A percentile compares a stretch with the other conserved stretches of the same genome.
phyloP scores from a whole-genome alignment of 139 green algal species.

The Picochlorum costavermella region DNA sequence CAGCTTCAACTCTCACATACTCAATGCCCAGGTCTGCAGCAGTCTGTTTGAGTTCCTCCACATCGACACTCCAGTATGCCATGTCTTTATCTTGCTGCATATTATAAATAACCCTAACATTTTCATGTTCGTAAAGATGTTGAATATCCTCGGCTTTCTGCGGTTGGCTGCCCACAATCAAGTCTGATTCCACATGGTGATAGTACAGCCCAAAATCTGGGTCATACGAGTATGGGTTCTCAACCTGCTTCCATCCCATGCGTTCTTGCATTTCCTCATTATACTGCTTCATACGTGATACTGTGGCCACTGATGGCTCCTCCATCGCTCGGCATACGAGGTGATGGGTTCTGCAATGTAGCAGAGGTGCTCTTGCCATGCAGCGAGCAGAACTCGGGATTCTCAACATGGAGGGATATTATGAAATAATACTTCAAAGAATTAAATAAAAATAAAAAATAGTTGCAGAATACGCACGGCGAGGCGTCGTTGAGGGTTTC shows the following conservation, averaged over 20 bases:
- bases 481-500: too few species aligned
- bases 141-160: constrained; percentile 41
- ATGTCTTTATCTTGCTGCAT: constrained; percentile 58
- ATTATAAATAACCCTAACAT: constrained; percentile 27
- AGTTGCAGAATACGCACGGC: too few species aligned
- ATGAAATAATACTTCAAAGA: too few species aligned
- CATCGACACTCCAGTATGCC: constrained; percentile 36
- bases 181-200: constrained; percentile 45
- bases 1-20: constrained; percentile 42
- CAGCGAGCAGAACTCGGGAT: too few species aligned
- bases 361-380: too few species aligned
- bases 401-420: too few species aligned
- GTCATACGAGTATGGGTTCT: constrained; percentile 8
- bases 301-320: neutral
- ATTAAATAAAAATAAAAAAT: too few species aligned
- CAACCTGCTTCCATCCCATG: constrained; percentile 9
- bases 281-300: constrained; percentile 4
- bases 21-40: constrained; percentile 37
- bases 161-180: constrained; percentile 58
- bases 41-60: constrained; percentile 23
- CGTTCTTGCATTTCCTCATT: constrained; percentile 8
- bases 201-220: constrained; percentile 46
- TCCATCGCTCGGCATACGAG: neutral
- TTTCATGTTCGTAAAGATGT: constrained; percentile 19
- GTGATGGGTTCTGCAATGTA: too few species aligned